Evolutionary conservation across 805 yeast species (phyloP).

Genomic region (Kodamaea kaohsiungensis): DNA sequence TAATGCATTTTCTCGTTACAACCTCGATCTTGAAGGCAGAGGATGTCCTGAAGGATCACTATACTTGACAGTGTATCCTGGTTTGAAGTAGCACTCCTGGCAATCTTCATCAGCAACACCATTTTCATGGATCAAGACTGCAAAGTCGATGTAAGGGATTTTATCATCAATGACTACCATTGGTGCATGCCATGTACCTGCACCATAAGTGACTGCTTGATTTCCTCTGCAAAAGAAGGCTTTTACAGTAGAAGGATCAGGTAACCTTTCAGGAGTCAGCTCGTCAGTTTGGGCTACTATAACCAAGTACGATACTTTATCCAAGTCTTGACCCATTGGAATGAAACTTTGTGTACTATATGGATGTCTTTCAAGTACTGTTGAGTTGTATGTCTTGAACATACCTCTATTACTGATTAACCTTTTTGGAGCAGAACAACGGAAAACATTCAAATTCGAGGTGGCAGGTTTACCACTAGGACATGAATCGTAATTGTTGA

Average conservation of each 20-base stretch:
- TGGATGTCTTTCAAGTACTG: slow-evolving; percentile 89
- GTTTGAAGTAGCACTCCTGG: slow-evolving; percentile 72
- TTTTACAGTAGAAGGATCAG: slow-evolving; percentile 57
- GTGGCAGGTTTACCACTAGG: slow-evolving; percentile 50
- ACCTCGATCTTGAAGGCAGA: slow-evolving; percentile 3
- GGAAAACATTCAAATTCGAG: slow-evolving; percentile 79
- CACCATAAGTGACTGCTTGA: slow-evolving; percentile 88
- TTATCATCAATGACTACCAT: slow-evolving; percentile 78
- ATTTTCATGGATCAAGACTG: slow-evolving; percentile 85
- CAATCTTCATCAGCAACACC: slow-evolving; percentile 79
- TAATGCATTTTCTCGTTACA: neutral
- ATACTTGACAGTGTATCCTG: slow-evolving; percentile 48
- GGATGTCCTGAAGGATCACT: slow-evolving; percentile 8
- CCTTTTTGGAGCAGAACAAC: slow-evolving; percentile 77
- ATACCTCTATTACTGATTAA: slow-evolving; percentile 34
- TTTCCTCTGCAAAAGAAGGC: slow-evolving; percentile 81
- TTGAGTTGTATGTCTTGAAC: slow-evolving; percentile 45
- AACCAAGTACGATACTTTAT: slow-evolving; percentile 64
- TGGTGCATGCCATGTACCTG: slow-evolving; percentile 93
- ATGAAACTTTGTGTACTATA: slow-evolving; percentile 83
- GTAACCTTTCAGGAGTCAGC: slow-evolving; percentile 43
- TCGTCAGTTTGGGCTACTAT: slow-evolving; percentile 67
- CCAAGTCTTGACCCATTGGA: slow-evolving; percentile 74
- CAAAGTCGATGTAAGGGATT: slow-evolving; percentile 64
- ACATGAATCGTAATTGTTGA: slow-evolving; percentile 49